These are phyloP conservation scores for Nyctanthes arbortristis DNA, from an alignment of 257 asterid genomes.

Conservation along the genomic window DNA sequence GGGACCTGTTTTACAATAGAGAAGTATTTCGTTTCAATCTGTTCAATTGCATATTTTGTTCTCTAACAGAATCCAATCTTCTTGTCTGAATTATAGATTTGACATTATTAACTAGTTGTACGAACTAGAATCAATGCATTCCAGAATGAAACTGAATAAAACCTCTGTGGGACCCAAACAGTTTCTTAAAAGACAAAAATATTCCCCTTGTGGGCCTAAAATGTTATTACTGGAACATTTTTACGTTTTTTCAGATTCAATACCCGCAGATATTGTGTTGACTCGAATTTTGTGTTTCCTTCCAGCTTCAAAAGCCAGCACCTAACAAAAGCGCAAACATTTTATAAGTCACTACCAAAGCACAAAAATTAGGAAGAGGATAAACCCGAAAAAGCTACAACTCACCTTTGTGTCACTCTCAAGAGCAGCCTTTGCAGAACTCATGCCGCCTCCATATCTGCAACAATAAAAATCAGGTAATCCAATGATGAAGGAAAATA, in stretches of 20 bases:
- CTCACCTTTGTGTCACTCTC: constrained; percentile 60
- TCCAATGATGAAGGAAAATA: neutral
- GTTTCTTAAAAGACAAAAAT: neutral
- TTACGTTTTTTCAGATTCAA: neutral
- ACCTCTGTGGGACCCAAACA: neutral
- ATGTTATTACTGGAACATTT: neutral
- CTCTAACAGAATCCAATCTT: too few relatives aligned
- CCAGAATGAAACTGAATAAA: neutral
- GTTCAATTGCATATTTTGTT: too few relatives aligned
- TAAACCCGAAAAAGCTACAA: constrained; percentile 1
- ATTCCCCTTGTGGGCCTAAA: neutral
- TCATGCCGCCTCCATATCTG: constrained; percentile 79
- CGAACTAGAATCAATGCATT: neutral
- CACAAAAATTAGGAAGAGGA: constrained; percentile 10
- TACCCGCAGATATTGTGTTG: constrained; percentile 99
- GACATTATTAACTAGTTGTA: neutral
- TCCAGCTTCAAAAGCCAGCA: constrained; percentile 98
- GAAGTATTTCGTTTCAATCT: neutral
- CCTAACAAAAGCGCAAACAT: constrained; percentile 42
- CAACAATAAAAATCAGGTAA: constrained; percentile 17
- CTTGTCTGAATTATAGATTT: neutral
- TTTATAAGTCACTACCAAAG: constrained; percentile 9
- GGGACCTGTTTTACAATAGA: constrained; percentile 59
- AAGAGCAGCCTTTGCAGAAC: constrained; percentile 62
- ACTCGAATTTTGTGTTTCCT: constrained; percentile 75